Evolutionary conservation across 306 rosid genomes (phyloP), one percentile per base, ranked within the genome.

Genomic region (Cyclanthera cordifolia): DNA sequence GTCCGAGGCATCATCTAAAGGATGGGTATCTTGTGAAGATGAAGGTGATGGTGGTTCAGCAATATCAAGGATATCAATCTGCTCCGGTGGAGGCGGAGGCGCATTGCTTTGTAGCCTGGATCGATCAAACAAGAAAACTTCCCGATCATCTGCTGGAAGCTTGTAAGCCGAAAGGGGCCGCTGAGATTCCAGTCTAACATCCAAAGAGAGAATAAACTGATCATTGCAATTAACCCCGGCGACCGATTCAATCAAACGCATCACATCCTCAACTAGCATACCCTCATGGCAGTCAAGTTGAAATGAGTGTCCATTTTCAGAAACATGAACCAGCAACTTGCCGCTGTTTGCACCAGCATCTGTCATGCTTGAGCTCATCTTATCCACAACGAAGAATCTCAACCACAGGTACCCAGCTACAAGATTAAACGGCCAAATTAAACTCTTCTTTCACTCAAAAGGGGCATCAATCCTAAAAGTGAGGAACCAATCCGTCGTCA

Each of bases 181-280:
- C 64, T 88, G 96, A 0, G 97, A 74, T 72, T 88, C 96, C 24
- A 94, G 89, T 72, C 85, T 90, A 81, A 86, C 58, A 63, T 86
- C 95, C 81, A 75, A 74, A 80, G 96, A 88, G 61, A 94, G 90
- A 84, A 94, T 88, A 74, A 94, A 85, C 77, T 94, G 99, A 72
- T 90, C 96, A 64, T 64, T 72, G 55, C 82, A 25, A 73, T 47
- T 67, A 73, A 94, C 82, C 66, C 83, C 79, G 0, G 90, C 72
- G 50, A 24, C 84, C 4, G 87, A 72, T 59, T 90, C 89, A 55
- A 94, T 84, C 49, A 7, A 77, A 69, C 76, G 53, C 99, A 90
- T 94, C 47, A 94, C 86, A 3, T 57, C 87, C 74, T 86, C 97
- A 45, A 94, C 99, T 4, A 74, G 83, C 21, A 81, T 86, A 56